These are phyloP conservation scores for Aspergillus wentii DNA, from an alignment of 495 filamentous ascomycete genomes.

Conservation along the genomic window DNA sequence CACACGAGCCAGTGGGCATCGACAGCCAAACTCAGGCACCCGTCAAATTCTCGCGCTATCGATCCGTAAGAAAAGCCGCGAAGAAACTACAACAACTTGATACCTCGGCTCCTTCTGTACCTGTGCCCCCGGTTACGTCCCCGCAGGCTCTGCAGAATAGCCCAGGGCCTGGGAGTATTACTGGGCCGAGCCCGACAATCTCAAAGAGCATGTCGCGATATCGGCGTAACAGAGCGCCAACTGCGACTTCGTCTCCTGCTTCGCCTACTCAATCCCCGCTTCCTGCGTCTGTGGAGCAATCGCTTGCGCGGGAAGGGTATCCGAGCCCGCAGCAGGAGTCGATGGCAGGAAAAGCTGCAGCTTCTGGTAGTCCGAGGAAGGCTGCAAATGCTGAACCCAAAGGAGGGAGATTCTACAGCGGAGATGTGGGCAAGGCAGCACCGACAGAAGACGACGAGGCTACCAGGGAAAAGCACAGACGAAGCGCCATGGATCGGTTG, in stretches of 20 bases:
- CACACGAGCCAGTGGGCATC: slow-evolving; percentile 10
- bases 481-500: slow-evolving; percentile 32
- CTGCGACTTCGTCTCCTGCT: slow-evolving; percentile 17
- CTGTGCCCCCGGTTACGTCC: neutral
- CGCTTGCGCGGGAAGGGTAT: no score
- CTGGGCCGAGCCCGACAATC: slow-evolving; percentile 23
- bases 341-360: no score
- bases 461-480: slow-evolving; percentile 35
- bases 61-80: slow-evolving; percentile 25
- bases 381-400: no score
- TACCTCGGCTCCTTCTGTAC: neutral
- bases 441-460: slow-evolving; percentile 41
- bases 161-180: no score
- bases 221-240: slow-evolving; percentile 35
- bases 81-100: slow-evolving; percentile 3
- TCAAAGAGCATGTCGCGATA: slow-evolving; percentile 58
- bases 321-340: no score
- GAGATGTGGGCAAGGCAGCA: no score
- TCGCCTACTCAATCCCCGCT: slow-evolving; percentile 20
- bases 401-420: no score
- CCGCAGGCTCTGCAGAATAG: slow-evolving; percentile 5
- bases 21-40: slow-evolving; percentile 10
- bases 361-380: no score
- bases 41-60: slow-evolving; percentile 35
- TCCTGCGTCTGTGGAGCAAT: slow-evolving; percentile 10